Evolutionary conservation across 345 rosid species (phyloP), one percentile per base, ranked within the genome.

Genomic region (Aegle marmelos): DNA sequence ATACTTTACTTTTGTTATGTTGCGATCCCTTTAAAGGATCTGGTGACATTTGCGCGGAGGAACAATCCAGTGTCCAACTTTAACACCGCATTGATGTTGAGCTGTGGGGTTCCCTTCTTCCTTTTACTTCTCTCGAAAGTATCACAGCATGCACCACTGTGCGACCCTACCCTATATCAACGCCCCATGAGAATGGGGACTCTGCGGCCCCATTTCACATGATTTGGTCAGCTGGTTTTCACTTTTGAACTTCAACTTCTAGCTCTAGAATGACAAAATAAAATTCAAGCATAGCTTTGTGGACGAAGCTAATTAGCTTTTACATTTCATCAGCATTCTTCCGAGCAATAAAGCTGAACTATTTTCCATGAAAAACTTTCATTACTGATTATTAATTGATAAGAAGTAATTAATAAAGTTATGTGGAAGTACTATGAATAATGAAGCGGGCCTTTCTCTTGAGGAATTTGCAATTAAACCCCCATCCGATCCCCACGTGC

Each of bases 41-140:
- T 68, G 76, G 81, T 83, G 83, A 79, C 69, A 68, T 68, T 21
- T 80, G 84, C 84, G 81, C 81, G 81, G 71, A 79, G 76, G 81
- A 82, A 84, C 77, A 65, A 84, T 77, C 87, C 85, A 81, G 50
- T 79, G 87, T 76, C 81, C 66, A 45, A 69, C 83, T 84, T 82
- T 79, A 79, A 70, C 81, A 73, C 81, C 72, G 34, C 84, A 79
- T 54, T 66, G 74, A 81, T 76, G 83, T 77, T 48, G 74, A 76
- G 53, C 4, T 64, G 59, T 68, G 76, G 79, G 81, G 34, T 63
- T 75, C 27, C 50, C 39, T 31, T 59, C 41, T 53, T 39, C 50
- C 50, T 28, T 73, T 65, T 22, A 24, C 72, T 69, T 68, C 54
- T n/a, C 71, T 65, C 60, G 66, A 33, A 65, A 58, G 66, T 19